Conservation (phyloP, 1,139 yeast species). For the Diutina sp. region DNA sequence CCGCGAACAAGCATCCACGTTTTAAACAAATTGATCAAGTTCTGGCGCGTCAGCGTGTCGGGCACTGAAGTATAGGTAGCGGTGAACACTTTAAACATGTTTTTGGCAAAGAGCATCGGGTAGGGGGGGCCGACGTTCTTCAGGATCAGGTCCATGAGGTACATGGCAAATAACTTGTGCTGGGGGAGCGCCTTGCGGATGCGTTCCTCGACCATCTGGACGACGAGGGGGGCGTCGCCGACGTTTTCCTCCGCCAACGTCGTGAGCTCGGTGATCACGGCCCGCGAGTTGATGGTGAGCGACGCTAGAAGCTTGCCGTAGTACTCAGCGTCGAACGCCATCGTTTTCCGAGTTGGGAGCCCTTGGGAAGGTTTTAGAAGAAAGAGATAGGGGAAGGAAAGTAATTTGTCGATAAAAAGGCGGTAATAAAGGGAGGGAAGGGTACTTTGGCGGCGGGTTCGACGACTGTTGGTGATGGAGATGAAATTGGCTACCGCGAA, state of each 20-base stretch:
- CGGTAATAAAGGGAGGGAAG: neutral
- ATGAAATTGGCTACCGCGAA: too few species aligned
- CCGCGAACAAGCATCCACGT: slow-evolving; percentile 24
- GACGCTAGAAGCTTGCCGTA: slow-evolving; percentile 19
- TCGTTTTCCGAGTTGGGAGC: neutral
- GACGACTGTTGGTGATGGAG: too few species aligned
- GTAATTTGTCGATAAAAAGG: neutral
- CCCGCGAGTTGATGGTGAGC: slow-evolving; percentile 25
- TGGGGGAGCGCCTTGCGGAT: slow-evolving; percentile 26
- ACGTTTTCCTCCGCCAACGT: slow-evolving; percentile 21
- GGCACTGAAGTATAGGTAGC: slow-evolving; percentile 27
- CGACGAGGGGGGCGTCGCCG: slow-evolving; percentile 20
- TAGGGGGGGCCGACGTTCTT: slow-evolving; percentile 34
- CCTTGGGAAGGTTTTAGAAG: neutral
- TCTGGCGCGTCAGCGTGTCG: slow-evolving; percentile 23
- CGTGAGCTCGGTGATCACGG: slow-evolving; percentile 27
- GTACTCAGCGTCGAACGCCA: slow-evolving; percentile 15
- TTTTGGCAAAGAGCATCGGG: slow-evolving; percentile 22
- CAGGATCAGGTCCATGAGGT: slow-evolving; percentile 29
- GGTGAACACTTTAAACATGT: slow-evolving; percentile 22
- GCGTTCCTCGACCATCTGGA: slow-evolving; percentile 20
- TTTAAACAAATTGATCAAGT: slow-evolving; percentile 26
- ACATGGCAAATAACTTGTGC: slow-evolving; percentile 24
- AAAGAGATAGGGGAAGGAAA: neutral
- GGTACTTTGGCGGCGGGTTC: neutral